Percentiles rank a stretch among this genome's conserved stretches.
phyloP scores from a whole-genome alignment of 495 filamentous ascomycete genomes.

The Podospora pseudoanserina region DNA sequence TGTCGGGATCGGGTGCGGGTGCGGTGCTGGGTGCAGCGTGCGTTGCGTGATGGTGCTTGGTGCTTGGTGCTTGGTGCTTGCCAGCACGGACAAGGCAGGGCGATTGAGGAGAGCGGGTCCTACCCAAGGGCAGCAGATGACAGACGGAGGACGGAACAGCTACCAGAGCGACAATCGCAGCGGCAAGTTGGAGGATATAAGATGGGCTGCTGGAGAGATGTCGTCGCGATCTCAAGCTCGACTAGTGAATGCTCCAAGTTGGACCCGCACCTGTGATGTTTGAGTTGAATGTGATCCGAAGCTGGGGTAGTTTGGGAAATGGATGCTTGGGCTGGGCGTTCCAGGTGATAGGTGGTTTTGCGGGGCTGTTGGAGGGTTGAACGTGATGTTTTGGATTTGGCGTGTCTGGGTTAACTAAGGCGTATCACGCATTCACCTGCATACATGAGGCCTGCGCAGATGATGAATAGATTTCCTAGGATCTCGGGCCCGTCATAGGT shows the following conservation, averaged over 20 bases:
- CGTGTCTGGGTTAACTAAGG: neutral
- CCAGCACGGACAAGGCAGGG: conserved; percentile 6
- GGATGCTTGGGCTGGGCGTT: conserved; percentile 21
- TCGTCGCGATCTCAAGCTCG: neutral
- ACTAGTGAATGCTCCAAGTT: neutral
- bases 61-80: conserved; percentile 10
- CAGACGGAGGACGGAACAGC: neutral
- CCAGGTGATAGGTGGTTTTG: conserved; percentile 19
- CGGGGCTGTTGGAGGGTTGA: conserved; percentile 16
- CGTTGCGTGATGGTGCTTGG: conserved; percentile 4
- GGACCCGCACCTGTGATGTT: neutral
- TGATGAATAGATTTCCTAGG: neutral
- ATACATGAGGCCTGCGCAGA: neutral
- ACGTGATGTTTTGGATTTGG: neutral
- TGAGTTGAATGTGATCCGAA: neutral
- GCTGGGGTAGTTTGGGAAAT: conserved; percentile 17
- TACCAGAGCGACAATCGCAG: neutral
- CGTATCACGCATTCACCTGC: neutral
- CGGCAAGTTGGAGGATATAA: neutral
- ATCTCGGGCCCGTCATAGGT: neutral
- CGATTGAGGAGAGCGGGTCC: neutral
- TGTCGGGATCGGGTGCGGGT: neutral
- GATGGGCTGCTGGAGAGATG: neutral
- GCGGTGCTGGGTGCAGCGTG: neutral
- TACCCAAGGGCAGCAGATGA: neutral